Conservation (phyloP, 352 stramenopile species). For the Globisporangium perplexum region DNA sequence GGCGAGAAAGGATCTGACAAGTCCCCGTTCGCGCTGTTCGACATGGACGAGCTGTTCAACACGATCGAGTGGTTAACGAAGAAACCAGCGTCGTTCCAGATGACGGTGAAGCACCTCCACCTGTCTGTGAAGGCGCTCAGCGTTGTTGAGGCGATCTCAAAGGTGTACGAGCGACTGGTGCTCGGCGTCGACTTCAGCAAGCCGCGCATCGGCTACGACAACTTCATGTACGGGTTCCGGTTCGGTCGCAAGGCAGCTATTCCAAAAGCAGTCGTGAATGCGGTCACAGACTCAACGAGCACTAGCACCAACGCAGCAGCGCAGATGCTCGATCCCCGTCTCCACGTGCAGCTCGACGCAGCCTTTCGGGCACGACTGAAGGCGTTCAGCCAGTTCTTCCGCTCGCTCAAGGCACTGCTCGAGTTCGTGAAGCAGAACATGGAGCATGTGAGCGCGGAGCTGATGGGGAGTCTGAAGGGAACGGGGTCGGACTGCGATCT, state of each 20-base stretch:
- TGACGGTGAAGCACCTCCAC: conserved; percentile 51
- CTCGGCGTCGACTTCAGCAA: conserved; percentile 61
- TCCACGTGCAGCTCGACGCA: conserved; percentile 35
- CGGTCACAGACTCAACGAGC: conserved; percentile 6
- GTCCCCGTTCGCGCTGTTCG: conserved; percentile 48
- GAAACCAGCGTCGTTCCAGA: conserved; percentile 40
- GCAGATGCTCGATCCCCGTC: conserved; percentile 34
- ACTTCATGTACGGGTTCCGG: conserved; percentile 65
- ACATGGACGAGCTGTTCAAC: conserved; percentile 51
- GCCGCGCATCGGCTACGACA: conserved; percentile 34
- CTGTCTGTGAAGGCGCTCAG: conserved; percentile 48
- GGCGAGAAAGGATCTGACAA: conserved; percentile 7
- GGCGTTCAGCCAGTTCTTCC: conserved; percentile 55
- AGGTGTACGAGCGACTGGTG: conserved; percentile 57
- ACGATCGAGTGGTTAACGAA: conserved; percentile 37
- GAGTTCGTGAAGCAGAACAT: conserved; percentile 58
- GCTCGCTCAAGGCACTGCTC: conserved; percentile 39
- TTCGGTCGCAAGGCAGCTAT: conserved; percentile 54
- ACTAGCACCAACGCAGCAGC: conserved; percentile 3
- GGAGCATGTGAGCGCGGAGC: conserved; percentile 40
- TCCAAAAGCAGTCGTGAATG: conserved; percentile 26
- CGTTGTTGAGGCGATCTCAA: conserved; percentile 52
- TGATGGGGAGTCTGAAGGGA: conserved; percentile 40
- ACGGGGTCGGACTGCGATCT: conserved; percentile 48
- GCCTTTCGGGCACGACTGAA: conserved; percentile 43